Conservation (phyloP, 2,329 filamentous ascomycete genomes). For the Helicocarpus griseus region DNA sequence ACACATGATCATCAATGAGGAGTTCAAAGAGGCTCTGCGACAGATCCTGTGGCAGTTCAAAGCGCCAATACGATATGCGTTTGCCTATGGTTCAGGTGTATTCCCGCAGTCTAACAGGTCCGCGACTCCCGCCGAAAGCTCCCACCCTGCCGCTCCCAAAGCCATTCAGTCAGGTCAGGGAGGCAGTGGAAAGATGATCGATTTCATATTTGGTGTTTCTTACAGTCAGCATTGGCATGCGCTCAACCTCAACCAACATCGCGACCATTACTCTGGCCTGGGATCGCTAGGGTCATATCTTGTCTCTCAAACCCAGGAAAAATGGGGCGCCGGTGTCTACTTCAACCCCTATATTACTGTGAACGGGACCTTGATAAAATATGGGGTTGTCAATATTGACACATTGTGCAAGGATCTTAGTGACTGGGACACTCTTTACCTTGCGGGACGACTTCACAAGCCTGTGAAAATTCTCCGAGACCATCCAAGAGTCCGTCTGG, state of each 20-base stretch:
- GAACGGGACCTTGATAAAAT: slow-evolving; percentile 94
- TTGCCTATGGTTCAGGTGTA: slow-evolving; percentile 94
- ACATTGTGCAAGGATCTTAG: slow-evolving; percentile 79
- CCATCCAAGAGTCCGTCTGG: slow-evolving; percentile 80
- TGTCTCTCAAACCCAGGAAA: slow-evolving; percentile 77
- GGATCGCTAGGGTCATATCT: slow-evolving; percentile 74
- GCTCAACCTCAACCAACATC: slow-evolving; percentile 65
- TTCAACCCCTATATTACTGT: slow-evolving; percentile 94
- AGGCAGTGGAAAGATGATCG: slow-evolving; percentile 89
- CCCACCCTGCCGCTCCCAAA: slow-evolving; percentile 71
- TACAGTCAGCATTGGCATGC: slow-evolving; percentile 96
- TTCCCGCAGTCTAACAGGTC: slow-evolving; percentile 63
- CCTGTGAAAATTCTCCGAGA: slow-evolving; percentile 96
- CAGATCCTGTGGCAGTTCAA: slow-evolving; percentile 84
- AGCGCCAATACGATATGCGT: slow-evolving; percentile 89
- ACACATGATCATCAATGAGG: slow-evolving; percentile 88
- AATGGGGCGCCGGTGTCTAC: slow-evolving; percentile 86
- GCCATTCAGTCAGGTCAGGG: slow-evolving; percentile 78
- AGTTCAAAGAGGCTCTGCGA: slow-evolving; percentile 84
- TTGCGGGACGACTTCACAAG: slow-evolving; percentile 93
- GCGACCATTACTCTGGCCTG: slow-evolving; percentile 82
- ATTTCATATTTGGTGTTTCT: slow-evolving; percentile 94
- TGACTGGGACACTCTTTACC: slow-evolving; percentile 88
- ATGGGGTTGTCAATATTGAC: slow-evolving; percentile 89
- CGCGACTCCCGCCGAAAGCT: slow-evolving; percentile 35